Base-by-base conservation (phyloP, 208 protist species). In the Phytomonas francai region DNA sequence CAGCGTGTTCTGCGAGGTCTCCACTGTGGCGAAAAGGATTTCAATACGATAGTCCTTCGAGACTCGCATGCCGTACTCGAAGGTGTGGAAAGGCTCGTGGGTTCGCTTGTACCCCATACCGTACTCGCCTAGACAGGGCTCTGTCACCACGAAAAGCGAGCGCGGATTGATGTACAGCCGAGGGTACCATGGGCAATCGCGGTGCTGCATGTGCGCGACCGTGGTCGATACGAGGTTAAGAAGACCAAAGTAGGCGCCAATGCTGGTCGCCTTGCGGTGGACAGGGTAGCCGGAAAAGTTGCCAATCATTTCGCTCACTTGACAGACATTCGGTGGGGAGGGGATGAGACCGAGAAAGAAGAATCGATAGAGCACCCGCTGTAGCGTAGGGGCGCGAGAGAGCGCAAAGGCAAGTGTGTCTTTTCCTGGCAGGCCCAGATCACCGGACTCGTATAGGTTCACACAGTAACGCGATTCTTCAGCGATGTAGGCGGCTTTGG, bases 1-100 rank as follows among this genome's bases (percentile, higher is more conserved):
- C 49, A 81, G 81, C 36, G 60, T 76, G 61, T 69, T 80, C 49
- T 93, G 85, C 62, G 77, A 74, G 39, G 74, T 79, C 70, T 96
- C 88, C 31, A 96, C 91, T 0, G 81, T 88, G 3, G 91, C 91
- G 59, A 96, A 96, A 51, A 94, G 72, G 32, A 96, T 81, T 73
- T 96, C 91, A 58, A 96, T 88, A 29, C 89, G 87, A 79, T 96
- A 96, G 74, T 96, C 91, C 70, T 91, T 92, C 27, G 91, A 94
- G 25, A 94, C 76, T 49, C 88, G 86, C 34, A 85, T 93, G 56
- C 76, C 85, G 80, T 94, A 93, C 70, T 96, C 87, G 70, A 94
- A 93, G 12, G 83, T 60, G 78, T 92, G 88, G 62, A 93, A 94
- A 0, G 91, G 87, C 72, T 94, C 85, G 64, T 94, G 87, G 32